Conservation (phyloP, 257 asterid species). For the Solanum ossicruentum region DNA sequence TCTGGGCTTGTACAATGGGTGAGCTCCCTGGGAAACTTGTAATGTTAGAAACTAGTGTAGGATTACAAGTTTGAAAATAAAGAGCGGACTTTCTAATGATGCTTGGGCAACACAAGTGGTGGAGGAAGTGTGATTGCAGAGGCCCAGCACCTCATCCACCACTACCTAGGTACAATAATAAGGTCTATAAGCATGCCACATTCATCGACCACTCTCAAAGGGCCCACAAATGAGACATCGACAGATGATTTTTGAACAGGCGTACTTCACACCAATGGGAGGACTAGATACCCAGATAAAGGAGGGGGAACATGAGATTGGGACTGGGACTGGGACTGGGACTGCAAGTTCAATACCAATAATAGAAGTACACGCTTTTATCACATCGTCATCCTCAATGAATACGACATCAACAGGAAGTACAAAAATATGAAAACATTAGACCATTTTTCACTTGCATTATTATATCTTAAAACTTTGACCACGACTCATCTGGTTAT, state of each 20-base stretch:
- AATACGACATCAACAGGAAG: not conserved
- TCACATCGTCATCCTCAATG: not conserved
- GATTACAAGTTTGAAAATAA: not conserved
- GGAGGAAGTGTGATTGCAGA: not conserved
- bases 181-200: not conserved
- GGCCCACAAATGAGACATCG: not conserved
- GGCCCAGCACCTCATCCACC: not conserved
- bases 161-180: not conserved
- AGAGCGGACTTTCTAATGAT: not conserved
- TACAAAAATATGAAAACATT: not conserved
- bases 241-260: not conserved
- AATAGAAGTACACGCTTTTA: not conserved
- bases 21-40: conserved; percentile 47
- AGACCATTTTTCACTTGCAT: not conserved
- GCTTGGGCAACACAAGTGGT: not conserved
- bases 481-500: not conserved
- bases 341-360: not conserved
- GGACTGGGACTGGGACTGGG: not conserved
- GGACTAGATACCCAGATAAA: not conserved
- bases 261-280: not conserved
- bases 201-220: not conserved
- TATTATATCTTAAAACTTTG: not conserved
- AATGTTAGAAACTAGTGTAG: not conserved
- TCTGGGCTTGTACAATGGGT: conserved; percentile 60
- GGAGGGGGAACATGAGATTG: not conserved